Base-by-base conservation (phyloP, 192 early-diverging fungal species). In the Backusella liffmaniae region DNA sequence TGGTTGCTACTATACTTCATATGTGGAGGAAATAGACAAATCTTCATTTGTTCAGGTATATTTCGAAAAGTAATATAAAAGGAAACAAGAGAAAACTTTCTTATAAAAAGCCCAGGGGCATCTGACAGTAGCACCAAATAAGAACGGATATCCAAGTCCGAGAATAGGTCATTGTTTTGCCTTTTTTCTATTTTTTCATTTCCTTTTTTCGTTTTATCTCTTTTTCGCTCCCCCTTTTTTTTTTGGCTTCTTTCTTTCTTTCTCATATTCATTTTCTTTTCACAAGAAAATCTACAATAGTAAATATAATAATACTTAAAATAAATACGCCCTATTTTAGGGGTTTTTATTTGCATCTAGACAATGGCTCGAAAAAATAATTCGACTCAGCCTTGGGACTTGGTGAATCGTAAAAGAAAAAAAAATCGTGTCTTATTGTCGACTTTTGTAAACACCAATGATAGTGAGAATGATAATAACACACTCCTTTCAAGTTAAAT, bases 151-250 rank as follows among this genome's bases (percentile, higher is more conserved):
- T 37, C 34, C 34, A 69, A 69, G 67, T 69, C 70, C 70, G 70
- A 29, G 41, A 71, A 46, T 71, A 46, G 42, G 26, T 41, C 29
- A 73, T 73, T 73, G 34, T 73, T 42, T 75, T 75, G 34, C 30
- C 39, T 75, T 34, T 46, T 44, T 34, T 41, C 46, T 44, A 46
- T 39, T 62, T 59, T 37, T 62, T 39, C 18, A 35, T 62, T 37
- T 62, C 72, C n/a, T 12, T 62, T 62, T 13, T 41, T 29, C 15
- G 26, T 65, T 46, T 67, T 67, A 4, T 75, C 6, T 26, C 42
- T 46, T 67, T 32, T 66, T 32, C 16, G 15, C 12, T 71, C 6
- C 29, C 12, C 10, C 23, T 12, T 13, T 21, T 29, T 30, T 29
- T 32, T 30, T 46, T 23, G 16, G 12, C 46, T 23, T 32, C 30